Conservation (phyloP, 2,329 filamentous ascomycete genomes). For the Colletotrichum limetticola region DNA sequence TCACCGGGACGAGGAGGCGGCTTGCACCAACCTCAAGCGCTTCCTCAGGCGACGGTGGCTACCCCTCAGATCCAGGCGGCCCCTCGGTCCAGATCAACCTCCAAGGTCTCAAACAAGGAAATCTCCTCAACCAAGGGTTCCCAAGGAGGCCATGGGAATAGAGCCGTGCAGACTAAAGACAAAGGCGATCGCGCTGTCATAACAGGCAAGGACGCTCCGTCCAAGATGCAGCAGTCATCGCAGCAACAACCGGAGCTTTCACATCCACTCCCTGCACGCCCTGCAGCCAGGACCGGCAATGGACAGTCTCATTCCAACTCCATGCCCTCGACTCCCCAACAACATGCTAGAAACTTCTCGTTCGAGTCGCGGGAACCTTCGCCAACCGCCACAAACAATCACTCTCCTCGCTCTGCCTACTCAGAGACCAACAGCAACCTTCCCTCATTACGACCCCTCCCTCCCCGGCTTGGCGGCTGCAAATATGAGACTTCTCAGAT, state of each 20-base stretch:
- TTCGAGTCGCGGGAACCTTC: constrained; percentile 84
- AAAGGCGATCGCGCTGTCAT: constrained; percentile 72
- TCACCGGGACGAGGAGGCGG: constrained; percentile 66
- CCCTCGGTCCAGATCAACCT: constrained; percentile 67
- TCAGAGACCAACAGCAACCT: constrained; percentile 86
- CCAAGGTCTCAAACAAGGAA: constrained; percentile 69
- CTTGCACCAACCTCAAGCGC: constrained; percentile 63
- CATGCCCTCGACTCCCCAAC: constrained; percentile 92
- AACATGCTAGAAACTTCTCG: constrained; percentile 85
- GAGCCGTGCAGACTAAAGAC: constrained; percentile 63
- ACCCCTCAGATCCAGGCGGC: constrained; percentile 66
- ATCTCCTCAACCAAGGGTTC: constrained; percentile 56
- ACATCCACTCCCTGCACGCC: constrained; percentile 39
- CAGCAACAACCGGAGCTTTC: constrained; percentile 45
- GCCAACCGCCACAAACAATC: constrained; percentile 78
- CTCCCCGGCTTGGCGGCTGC: constrained; percentile 72
- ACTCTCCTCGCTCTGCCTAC: constrained; percentile 89
- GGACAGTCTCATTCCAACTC: constrained; percentile 77
- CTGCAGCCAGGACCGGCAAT: constrained; percentile 39
- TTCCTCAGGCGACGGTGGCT: constrained; percentile 60
- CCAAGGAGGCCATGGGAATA: constrained; percentile 73
- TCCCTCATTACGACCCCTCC: constrained; percentile 74
- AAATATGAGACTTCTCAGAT: constrained; percentile 90
- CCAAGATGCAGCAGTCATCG: constrained; percentile 61
- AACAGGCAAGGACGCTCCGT: constrained; percentile 64